phyloP scores from a whole-genome alignment of 805 yeast genomes.

The Isabelozyma heimii region DNA sequence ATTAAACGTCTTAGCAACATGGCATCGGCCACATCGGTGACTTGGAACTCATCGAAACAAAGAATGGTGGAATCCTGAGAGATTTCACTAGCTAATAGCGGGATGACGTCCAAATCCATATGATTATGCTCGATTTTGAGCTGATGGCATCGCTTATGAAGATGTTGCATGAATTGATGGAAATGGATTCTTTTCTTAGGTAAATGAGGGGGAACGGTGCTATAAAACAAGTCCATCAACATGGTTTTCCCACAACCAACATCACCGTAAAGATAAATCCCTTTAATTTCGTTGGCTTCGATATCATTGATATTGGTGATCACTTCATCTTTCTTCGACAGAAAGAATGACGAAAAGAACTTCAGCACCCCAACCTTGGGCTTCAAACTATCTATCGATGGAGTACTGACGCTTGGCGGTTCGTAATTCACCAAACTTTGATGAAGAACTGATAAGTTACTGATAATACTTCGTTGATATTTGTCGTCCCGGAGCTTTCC shows the following conservation, averaged over 20 bases:
- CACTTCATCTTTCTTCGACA: not conserved
- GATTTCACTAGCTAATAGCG: conserved; percentile 78
- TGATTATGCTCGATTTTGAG: conserved; percentile 50
- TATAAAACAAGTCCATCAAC: conserved; percentile 94
- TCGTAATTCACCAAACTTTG: conserved; percentile 48
- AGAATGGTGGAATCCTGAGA: conserved; percentile 73
- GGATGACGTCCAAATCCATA: conserved; percentile 74
- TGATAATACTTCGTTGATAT: conserved; percentile 73
- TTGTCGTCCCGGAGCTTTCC: conserved; percentile 68
- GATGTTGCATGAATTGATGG: conserved; percentile 94
- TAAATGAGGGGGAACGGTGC: conserved; percentile 74
- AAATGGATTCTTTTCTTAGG: conserved; percentile 84
- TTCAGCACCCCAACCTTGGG: conserved; percentile 47
- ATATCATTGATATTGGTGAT: not conserved
- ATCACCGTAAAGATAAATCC: conserved; percentile 92
- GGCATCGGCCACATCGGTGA: conserved; percentile 98
- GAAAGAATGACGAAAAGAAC: conserved; percentile 23
- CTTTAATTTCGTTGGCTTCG: conserved; percentile 50
- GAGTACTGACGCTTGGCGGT: conserved; percentile 60
- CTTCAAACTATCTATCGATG: conserved; percentile 48
- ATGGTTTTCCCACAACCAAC: conserved; percentile 99
- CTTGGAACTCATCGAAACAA: conserved; percentile 97
- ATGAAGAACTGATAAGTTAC: conserved; percentile 60
- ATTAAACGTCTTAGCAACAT: conserved; percentile 84
- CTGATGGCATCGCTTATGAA: conserved; percentile 84